These are phyloP conservation scores for Cardiospermum halicacabum DNA, from an alignment of 345 rosid genomes.

Conservation along the genomic window DNA sequence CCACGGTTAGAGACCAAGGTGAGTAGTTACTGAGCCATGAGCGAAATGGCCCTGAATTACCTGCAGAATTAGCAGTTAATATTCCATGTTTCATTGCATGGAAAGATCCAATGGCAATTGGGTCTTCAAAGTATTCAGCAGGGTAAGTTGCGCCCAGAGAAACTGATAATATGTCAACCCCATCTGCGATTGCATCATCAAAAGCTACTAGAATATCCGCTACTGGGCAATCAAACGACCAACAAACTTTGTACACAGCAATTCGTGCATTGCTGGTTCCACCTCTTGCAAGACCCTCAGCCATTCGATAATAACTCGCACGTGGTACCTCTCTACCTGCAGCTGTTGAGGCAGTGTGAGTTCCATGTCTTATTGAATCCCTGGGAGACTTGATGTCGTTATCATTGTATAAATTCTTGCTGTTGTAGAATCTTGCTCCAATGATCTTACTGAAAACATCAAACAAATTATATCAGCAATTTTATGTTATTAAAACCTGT, in stretches of 20 bases:
- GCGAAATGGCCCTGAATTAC: constrained; percentile 14
- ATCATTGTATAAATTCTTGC: neutral
- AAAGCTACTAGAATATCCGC: constrained; percentile 28
- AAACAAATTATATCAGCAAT: neutral
- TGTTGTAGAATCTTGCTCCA: constrained; percentile 10
- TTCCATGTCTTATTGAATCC: constrained; percentile 26
- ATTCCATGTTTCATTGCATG: constrained; percentile 22
- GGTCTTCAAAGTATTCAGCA: constrained; percentile 14
- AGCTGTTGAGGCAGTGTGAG: constrained; percentile 27
- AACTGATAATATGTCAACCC: constrained; percentile 25
- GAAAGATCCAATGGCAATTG: constrained; percentile 19
- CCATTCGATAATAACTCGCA: constrained; percentile 22
- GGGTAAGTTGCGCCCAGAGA: constrained; percentile 12
- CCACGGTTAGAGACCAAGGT: constrained; percentile 25
- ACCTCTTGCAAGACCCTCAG: constrained; percentile 19
- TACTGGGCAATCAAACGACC: constrained; percentile 14
- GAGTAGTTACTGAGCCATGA: constrained; percentile 13
- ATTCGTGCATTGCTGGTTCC: constrained; percentile 12
- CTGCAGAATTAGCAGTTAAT: constrained; percentile 22
- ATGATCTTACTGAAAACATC: constrained; percentile 3
- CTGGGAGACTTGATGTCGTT: constrained; percentile 10
- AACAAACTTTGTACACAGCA: constrained; percentile 30
- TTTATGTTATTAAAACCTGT: neutral
- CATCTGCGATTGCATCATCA: constrained; percentile 27
- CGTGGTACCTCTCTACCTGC: constrained; percentile 16